Evolutionary conservation across 164 flowering plant genomes (phyloP).

Genomic region (Malania oleifera): DNA sequence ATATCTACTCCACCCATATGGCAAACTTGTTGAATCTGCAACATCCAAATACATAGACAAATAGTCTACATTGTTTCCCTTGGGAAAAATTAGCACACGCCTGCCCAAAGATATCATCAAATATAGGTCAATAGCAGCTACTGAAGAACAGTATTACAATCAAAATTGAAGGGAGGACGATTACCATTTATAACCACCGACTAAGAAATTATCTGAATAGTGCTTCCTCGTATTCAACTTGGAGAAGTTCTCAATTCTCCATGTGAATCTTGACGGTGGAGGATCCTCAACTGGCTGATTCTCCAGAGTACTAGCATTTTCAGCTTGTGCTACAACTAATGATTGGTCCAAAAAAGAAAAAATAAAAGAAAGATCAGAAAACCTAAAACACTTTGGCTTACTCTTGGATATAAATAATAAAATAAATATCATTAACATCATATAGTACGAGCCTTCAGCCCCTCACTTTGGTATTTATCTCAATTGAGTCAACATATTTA

Average conservation of each 20-base stretch:
- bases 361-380: background rate
- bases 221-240: slow-evolving; percentile 48
- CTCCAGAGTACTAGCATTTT: slow-evolving; percentile 34
- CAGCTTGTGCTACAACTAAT: slow-evolving; percentile 39
- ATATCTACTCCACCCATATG: slow-evolving; percentile 63
- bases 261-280: slow-evolving; percentile 52
- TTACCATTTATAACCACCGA: slow-evolving; percentile 77
- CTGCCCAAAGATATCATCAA: slow-evolving; percentile 27
- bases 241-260: slow-evolving; percentile 66
- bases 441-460: too few relatives aligned
- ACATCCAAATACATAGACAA: slow-evolving; percentile 70
- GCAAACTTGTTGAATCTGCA: slow-evolving; percentile 52
- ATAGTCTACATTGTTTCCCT: slow-evolving; percentile 58
- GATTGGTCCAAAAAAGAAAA: background rate
- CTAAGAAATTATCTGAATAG: slow-evolving; percentile 51
- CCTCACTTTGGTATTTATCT: too few relatives aligned
- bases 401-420: too few relatives aligned
- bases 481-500: too few relatives aligned
- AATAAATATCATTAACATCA: too few relatives aligned
- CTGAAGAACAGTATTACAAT: background rate
- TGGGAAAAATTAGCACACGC: slow-evolving; percentile 63
- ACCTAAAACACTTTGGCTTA: too few relatives aligned
- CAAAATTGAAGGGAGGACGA: background rate
- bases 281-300: slow-evolving; percentile 56
- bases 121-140: background rate